These are phyloP conservation scores for Hymenochaete sp. DNA, from an alignment of 1,284 basidiomycete genomes.

Conservation along the genomic window DNA sequence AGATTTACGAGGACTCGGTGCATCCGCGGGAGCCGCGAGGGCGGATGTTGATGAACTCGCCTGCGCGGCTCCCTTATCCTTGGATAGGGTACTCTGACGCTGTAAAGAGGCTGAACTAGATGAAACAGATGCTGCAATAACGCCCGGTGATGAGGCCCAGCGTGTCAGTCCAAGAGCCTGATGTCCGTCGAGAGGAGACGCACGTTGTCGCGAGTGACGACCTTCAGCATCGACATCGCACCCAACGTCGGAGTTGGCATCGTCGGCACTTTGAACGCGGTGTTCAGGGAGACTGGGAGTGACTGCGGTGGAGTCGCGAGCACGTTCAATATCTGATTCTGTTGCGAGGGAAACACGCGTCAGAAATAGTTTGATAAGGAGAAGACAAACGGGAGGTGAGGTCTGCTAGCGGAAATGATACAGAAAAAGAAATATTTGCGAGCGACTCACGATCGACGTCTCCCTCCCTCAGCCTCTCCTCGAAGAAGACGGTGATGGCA, in stretches of 20 bases:
- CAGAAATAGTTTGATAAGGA: slow-evolving; percentile 32
- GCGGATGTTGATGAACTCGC: slow-evolving; percentile 42
- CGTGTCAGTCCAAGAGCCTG: slow-evolving; percentile 41
- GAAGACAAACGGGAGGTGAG: slow-evolving; percentile 32
- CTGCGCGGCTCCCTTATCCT: slow-evolving; percentile 42
- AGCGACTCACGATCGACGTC: slow-evolving; percentile 37
- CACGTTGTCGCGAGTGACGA: slow-evolving; percentile 67
- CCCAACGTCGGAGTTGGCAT: slow-evolving; percentile 67
- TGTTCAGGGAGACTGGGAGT: slow-evolving; percentile 47
- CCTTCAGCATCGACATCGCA: slow-evolving; percentile 69
- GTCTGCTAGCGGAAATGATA: neutral
- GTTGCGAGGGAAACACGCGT: slow-evolving; percentile 3
- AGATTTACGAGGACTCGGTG: slow-evolving; percentile 49
- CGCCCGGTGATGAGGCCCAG: slow-evolving; percentile 44
- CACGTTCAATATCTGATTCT: slow-evolving; percentile 19
- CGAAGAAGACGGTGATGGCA: slow-evolving; percentile 90
- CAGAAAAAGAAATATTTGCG: neutral
- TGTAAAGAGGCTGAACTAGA: slow-evolving; percentile 62
- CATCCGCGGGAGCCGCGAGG: slow-evolving; percentile 46
- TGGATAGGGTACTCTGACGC: slow-evolving; percentile 54
- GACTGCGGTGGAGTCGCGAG: slow-evolving; percentile 40
- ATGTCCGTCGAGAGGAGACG: slow-evolving; percentile 40
- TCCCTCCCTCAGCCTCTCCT: slow-evolving; percentile 72
- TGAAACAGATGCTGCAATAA: slow-evolving; percentile 52
- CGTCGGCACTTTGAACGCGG: slow-evolving; percentile 51